A percentile compares a stretch with the other conserved stretches of the same genome.
phyloP scores from a whole-genome alignment of 1,139 yeast genomes.

The Protomyces arabidopsidicola region DNA sequence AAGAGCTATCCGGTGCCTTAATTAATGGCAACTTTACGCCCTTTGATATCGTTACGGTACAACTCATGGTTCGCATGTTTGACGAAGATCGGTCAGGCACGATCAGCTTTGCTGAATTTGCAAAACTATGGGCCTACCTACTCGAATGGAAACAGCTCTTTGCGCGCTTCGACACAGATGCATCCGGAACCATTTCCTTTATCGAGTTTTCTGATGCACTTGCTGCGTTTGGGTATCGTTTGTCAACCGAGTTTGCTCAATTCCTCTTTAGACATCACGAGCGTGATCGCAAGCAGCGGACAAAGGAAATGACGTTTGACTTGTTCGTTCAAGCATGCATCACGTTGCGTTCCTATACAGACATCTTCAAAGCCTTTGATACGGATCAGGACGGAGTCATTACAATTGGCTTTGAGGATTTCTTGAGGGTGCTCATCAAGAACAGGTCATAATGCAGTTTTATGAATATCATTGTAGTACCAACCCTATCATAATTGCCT shows the following conservation, averaged over 20 bases:
- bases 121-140: conserved; percentile 60
- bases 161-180: conserved; percentile 57
- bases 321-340: conserved; percentile 74
- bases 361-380: conserved; percentile 72
- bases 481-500: not conserved
- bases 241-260: conserved; percentile 57
- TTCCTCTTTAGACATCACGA: conserved; percentile 48
- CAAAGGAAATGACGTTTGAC: conserved; percentile 67
- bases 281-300: conserved; percentile 39
- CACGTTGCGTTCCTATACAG: conserved; percentile 70
- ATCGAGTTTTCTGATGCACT: conserved; percentile 67
- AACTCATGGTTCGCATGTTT: conserved; percentile 15
- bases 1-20: conserved; percentile 12
- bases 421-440: conserved; percentile 14
- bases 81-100: conserved; percentile 24
- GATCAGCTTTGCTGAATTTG: conserved; percentile 18
- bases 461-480: too few species aligned
- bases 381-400: conserved; percentile 34
- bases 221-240: conserved; percentile 63
- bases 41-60: conserved; percentile 12
- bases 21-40: conserved; percentile 17
- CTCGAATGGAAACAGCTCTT: conserved; percentile 68
- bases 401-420: conserved; percentile 25
- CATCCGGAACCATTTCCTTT: conserved; percentile 60
- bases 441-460: not conserved